These are phyloP conservation scores for Pisolithus albus DNA, from an alignment of 768 basidiomycete genomes.

Conservation along the genomic window DNA sequence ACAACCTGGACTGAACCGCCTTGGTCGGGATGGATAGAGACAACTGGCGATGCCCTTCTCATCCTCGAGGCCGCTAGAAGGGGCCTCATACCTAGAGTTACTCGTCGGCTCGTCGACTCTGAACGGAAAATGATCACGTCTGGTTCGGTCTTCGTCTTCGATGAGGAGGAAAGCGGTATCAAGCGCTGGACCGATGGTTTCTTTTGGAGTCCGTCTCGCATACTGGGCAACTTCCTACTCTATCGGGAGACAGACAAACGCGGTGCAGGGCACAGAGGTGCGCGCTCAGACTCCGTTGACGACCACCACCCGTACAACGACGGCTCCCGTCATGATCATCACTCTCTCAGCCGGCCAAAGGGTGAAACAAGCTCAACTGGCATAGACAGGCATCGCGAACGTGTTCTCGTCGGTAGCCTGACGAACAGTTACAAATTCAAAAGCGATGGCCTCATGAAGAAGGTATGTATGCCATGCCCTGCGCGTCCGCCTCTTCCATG, in stretches of 20 bases:
- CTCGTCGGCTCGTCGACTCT: slow-evolving; percentile 83
- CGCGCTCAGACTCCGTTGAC: slow-evolving; percentile 35
- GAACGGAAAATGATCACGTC: slow-evolving; percentile 91
- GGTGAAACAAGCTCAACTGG: slow-evolving; percentile 39
- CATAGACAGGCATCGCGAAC: slow-evolving; percentile 69
- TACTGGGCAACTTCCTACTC: slow-evolving; percentile 90
- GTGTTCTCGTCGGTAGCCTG: slow-evolving; percentile 80
- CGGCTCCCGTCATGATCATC: slow-evolving; percentile 26
- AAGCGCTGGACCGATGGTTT: slow-evolving; percentile 98
- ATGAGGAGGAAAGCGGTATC: slow-evolving; percentile 95
- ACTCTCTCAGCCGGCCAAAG: slow-evolving; percentile 61
- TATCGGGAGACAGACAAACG: slow-evolving; percentile 92
- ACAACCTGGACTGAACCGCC: slow-evolving; percentile 80
- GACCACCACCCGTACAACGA: slow-evolving; percentile 30
- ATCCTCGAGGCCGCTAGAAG: slow-evolving; percentile 91
- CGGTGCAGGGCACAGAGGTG: slow-evolving; percentile 54
- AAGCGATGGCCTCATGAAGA: slow-evolving; percentile 90
- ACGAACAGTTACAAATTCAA: slow-evolving; percentile 95
- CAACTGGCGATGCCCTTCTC: slow-evolving; percentile 91
- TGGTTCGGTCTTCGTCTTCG: slow-evolving; percentile 94
- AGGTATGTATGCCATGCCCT: slow-evolving; percentile 47
- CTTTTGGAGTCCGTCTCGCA: slow-evolving; percentile 90
- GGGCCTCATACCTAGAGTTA: slow-evolving; percentile 87
- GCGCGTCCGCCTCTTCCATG: neutral
- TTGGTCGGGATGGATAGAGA: slow-evolving; percentile 92